Conservation (phyloP, 768 basidiomycete genomes). For the Cystofilobasidium capitatum region DNA sequence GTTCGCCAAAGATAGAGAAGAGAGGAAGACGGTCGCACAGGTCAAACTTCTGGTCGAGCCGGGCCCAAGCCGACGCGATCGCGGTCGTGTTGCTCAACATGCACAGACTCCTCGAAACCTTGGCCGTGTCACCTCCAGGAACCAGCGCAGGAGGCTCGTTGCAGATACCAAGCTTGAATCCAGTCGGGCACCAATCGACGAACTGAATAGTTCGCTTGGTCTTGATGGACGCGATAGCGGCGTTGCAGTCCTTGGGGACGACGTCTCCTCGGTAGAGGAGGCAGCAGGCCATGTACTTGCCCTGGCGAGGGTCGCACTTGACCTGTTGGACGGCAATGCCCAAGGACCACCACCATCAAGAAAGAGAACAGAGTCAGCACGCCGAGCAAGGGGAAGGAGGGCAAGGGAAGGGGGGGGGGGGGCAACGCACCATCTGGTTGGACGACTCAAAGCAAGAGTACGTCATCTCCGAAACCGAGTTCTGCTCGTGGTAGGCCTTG, state of each 20-base stretch:
- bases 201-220: conserved; percentile 67
- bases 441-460: conserved; percentile 94
- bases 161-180: conserved; percentile 94
- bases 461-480: conserved; percentile 96
- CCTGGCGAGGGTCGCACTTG: conserved; percentile 90
- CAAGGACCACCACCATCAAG: too few relatives aligned
- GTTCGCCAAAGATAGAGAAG: neutral
- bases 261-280: conserved; percentile 92
- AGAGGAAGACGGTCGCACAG: conserved; percentile 40
- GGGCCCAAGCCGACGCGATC: conserved; percentile 89
- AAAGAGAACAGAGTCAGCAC: neutral
- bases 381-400: too few relatives aligned
- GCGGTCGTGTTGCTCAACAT: conserved; percentile 83
- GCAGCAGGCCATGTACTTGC: conserved; percentile 96
- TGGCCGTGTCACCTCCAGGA: conserved; percentile 89
- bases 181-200: conserved; percentile 50
- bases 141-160: conserved; percentile 88
- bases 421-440: conserved; percentile 73
- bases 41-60: conserved; percentile 94
- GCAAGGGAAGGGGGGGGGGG: too few relatives aligned
- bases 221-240: conserved; percentile 87
- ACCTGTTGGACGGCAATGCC: conserved; percentile 37
- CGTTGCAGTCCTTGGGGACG: conserved; percentile 89
- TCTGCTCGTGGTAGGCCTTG: conserved; percentile 92
- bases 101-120: conserved; percentile 85